Percentiles rank a stretch among this genome's conserved stretches.
These are phyloP conservation scores for Gossypium stocksii DNA, from an alignment of 345 rosid genomes.

Conservation along the genomic window DNA sequence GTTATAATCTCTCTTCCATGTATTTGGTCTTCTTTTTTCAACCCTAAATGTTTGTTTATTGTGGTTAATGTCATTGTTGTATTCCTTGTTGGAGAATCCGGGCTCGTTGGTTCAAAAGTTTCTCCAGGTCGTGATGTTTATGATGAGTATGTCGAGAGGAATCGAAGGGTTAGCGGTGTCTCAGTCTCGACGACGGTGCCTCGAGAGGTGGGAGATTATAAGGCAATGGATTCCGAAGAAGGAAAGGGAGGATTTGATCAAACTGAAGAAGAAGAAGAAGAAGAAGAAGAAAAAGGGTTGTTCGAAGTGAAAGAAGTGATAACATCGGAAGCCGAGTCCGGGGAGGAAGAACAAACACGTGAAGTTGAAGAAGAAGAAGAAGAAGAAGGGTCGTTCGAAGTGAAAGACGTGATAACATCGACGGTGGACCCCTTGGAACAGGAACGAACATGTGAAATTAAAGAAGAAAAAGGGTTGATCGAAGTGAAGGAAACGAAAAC, in stretches of 20 bases:
- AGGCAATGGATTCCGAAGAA: neutral
- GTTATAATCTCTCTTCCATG: constrained; percentile 23
- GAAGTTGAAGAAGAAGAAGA: neutral
- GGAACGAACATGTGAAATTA: neutral
- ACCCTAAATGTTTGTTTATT: constrained; percentile 46
- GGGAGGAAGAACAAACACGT: constrained; percentile 16
- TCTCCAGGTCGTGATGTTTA: constrained; percentile 24
- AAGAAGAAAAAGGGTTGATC: neutral
- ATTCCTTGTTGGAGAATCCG: constrained; percentile 51
- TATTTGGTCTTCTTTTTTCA: constrained; percentile 24
- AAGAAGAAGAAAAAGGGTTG: neutral
- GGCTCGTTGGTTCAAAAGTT: constrained; percentile 14
- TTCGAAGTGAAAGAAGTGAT: constrained; percentile 22
- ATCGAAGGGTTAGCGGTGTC: constrained; percentile 14
- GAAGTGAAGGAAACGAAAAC: no score
- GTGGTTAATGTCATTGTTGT: constrained; percentile 47
- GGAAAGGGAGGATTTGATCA: neutral
- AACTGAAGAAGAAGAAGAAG: neutral
- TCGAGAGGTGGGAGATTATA: constrained; percentile 5
- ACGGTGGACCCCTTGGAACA: constrained; percentile 22
- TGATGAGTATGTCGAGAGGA: constrained; percentile 42
- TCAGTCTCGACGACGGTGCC: neutral
- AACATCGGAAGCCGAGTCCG: constrained; percentile 16
- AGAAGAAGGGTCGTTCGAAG: neutral
- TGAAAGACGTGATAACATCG: constrained; percentile 20